Percentiles rank a stretch among this genome's conserved stretches.
These are phyloP conservation scores for Acanthamoeba castellanii DNA, from an alignment of 208 protist genomes.

Conservation along the genomic window DNA sequence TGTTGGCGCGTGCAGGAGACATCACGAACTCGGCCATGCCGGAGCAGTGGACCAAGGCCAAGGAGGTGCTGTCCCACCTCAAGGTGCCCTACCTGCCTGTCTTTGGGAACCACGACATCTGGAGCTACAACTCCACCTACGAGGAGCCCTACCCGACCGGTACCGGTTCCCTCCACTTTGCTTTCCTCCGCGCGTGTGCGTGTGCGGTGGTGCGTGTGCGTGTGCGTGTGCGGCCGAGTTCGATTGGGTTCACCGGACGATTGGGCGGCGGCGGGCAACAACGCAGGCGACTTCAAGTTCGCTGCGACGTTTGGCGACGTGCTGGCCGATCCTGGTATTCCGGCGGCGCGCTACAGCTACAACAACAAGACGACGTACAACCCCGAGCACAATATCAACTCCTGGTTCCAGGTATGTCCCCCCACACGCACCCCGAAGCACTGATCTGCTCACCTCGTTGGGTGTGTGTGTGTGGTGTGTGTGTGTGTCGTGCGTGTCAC, in stretches of 20 bases:
- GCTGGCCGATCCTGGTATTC: not conserved
- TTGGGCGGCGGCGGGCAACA: not conserved
- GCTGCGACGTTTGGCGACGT: not conserved
- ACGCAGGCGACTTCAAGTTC: constrained; percentile 29
- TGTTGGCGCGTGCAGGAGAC: not conserved
- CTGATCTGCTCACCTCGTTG: too few relatives aligned
- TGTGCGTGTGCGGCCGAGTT: too few relatives aligned
- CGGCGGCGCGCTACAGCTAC: constrained; percentile 16
- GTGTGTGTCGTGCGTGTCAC: not conserved
- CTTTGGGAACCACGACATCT: constrained; percentile 7
- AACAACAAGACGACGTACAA: constrained; percentile 2
- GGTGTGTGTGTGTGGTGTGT: too few relatives aligned
- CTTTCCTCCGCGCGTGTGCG: too few relatives aligned
- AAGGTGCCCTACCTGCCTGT: not conserved
- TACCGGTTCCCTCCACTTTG: not conserved
- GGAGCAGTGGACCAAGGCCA: constrained; percentile 2
- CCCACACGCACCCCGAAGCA: not conserved
- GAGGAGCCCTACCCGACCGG: not conserved
- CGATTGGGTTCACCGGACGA: not conserved
- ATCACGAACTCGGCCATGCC: constrained; percentile 52
- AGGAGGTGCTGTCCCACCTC: not conserved
- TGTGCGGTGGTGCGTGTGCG: too few relatives aligned
- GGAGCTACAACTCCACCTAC: constrained; percentile 29
- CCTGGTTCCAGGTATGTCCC: not conserved
- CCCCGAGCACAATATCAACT: not conserved